Conservation (phyloP, 2,329 filamentous ascomycete species). For the Pseudogymnoascus sp. region DNA sequence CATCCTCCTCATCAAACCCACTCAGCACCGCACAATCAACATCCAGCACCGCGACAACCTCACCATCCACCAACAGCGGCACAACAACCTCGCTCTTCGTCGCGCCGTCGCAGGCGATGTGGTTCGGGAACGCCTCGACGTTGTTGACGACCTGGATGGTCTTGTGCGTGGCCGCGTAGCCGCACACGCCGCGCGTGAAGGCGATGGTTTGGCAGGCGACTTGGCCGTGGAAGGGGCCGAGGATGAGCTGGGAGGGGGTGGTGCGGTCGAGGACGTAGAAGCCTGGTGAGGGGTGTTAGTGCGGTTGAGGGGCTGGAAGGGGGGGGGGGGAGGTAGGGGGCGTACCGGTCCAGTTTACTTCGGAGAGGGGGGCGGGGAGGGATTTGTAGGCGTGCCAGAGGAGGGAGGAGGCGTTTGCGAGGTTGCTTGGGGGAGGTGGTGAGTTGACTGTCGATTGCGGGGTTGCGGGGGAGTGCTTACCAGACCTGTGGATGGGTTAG, state of each 20-base stretch:
- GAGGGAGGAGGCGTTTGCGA: constrained; percentile 65
- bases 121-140: constrained; percentile 66
- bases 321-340: constrained; percentile 3
- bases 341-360: constrained; percentile 69
- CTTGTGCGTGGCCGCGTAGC: constrained; percentile 51
- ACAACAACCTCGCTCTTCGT: constrained; percentile 77
- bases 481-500: constrained; percentile 30
- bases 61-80: constrained; percentile 41
- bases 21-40: constrained; percentile 61
- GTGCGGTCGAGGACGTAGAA: constrained; percentile 61
- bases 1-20: constrained; percentile 64
- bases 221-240: constrained; percentile 74
- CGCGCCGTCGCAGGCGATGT: constrained; percentile 72
- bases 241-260: constrained; percentile 47
- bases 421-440: constrained; percentile 46
- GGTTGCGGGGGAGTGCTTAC: constrained; percentile 21
- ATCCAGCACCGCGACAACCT: constrained; percentile 66
- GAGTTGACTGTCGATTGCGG: neutral
- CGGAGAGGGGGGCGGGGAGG: constrained; percentile 52
- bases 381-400: constrained; percentile 75
- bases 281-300: constrained; percentile 35
- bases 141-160: constrained; percentile 60
- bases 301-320: neutral
- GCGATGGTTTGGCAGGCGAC: constrained; percentile 70
- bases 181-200: constrained; percentile 68